Percentiles rank a stretch among this genome's conserved stretches.
These are phyloP conservation scores for Pigoraptor vietnamica DNA, from an alignment of 78 protist genomes.

Conservation along the genomic window DNA sequence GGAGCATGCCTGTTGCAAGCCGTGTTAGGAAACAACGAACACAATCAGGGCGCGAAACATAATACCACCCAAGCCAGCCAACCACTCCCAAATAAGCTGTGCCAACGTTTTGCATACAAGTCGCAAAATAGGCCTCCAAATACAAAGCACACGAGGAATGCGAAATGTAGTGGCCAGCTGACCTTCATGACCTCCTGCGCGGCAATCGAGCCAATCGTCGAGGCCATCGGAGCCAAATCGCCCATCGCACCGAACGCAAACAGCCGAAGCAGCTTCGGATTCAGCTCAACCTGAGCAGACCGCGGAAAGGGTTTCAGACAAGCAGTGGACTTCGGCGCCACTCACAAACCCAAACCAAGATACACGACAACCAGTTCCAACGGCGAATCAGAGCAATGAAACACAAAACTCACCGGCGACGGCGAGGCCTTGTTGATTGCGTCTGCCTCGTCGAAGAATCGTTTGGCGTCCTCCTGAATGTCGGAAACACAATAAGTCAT, in stretches of 20 bases:
- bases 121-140: too few species aligned
- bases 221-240: conserved; percentile 63
- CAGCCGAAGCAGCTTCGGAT: conserved; percentile 43
- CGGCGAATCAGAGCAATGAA: too few species aligned
- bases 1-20: conserved; percentile 23
- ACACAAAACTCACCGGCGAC: not conserved
- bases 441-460: not conserved
- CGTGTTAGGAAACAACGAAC: not conserved
- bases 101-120: not conserved
- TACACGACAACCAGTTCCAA: too few species aligned
- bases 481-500: not conserved
- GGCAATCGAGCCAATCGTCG: conserved; percentile 80
- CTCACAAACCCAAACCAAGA: not conserved
- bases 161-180: too few species aligned
- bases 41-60: conserved; percentile 39
- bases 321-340: not conserved
- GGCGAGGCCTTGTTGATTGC: not conserved
- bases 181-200: conserved; percentile 93
- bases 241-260: conserved; percentile 56
- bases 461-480: not conserved
- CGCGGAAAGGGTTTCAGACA: not conserved
- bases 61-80: not conserved
- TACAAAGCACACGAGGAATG: too few species aligned
- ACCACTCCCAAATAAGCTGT: too few species aligned
- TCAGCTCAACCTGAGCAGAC: conserved; percentile 15